Evolutionary conservation across 2,329 filamentous ascomycete genomes (phyloP), one percentile per base, ranked within the genome.

Genomic region (Cercospora berteroae): DNA sequence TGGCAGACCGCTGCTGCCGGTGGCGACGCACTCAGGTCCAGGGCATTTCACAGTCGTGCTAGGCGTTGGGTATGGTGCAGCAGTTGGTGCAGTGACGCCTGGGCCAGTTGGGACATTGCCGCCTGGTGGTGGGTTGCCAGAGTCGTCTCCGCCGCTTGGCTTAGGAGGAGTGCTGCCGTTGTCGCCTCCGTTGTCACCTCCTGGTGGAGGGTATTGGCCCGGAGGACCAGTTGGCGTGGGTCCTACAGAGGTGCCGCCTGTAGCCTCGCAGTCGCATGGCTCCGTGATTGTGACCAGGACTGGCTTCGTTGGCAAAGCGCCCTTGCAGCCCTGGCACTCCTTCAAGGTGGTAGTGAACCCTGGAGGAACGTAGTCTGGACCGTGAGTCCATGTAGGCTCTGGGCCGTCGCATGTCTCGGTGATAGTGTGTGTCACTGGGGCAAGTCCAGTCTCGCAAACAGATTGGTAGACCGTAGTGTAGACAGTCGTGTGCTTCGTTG

Each of bases 401-500:
- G 74, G 62, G 36, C 75, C 76, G 16, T 71, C 71, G 70, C 78
- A 80, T 65, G 71, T 75, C 61, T 80, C 77, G 36, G 78, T 80
- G 64, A 79, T 73, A 20, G 77, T 80, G 73, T 78, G 78, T 18
- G 74, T 77, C 42, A 70, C 71, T 39, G 75, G 74, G 4, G 74
- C 74, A 18, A 72, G 68, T 57, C 75, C 77, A 18, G 77, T 79
- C 13, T 75, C 73, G 74, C 77, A 79, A 5, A 78, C 67, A 12
- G 76, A 76, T 56, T 69, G 57, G 70, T 77, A 79, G 25, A 71
- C 73, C 6, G 77, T 80, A 9, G 77, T 79, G 76, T 79, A 79
- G 65, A 76, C 69, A 33, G 78, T 79, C 29, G 74, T 77, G 72
- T 76, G 31, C 62, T 67, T 69, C 16, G 66, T 56, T 5, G 67